These are phyloP conservation scores for Colletotrichum incanum DNA, from an alignment of 2,329 filamentous ascomycete species.

Conservation along the genomic window DNA sequence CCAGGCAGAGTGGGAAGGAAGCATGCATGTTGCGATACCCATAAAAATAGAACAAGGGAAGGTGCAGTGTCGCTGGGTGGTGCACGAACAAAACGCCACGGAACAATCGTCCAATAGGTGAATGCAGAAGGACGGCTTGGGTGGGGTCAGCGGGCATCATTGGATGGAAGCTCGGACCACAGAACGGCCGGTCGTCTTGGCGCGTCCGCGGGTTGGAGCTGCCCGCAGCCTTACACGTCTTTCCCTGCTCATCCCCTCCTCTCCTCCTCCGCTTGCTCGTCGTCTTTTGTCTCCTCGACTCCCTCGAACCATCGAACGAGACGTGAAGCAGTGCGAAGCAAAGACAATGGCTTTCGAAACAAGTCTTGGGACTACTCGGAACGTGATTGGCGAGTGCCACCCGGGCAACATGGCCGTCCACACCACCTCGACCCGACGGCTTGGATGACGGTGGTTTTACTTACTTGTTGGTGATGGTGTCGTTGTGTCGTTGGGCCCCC, in stretches of 20 bases:
- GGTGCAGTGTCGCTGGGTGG: background rate
- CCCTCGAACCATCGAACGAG: background rate
- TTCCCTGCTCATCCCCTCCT: background rate
- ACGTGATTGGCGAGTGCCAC: background rate
- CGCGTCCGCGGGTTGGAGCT: background rate
- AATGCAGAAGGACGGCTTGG: background rate
- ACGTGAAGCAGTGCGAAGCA: background rate
- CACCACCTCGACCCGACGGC: background rate
- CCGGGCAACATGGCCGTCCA: background rate
- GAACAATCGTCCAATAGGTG: background rate
- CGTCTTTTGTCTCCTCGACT: background rate
- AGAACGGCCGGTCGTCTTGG: background rate
- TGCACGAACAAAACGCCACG: background rate
- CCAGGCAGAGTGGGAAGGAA: background rate
- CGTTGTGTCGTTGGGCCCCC: background rate
- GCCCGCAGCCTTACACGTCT: background rate
- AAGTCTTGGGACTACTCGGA: background rate
- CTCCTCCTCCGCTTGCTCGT: background rate
- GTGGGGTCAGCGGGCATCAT: too few relatives aligned
- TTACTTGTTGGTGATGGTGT: background rate
- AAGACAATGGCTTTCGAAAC: background rate
- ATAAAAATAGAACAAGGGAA: background rate
- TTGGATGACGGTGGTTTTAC: background rate
- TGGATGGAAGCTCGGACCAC: background rate
- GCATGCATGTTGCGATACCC: background rate